phyloP scores from a whole-genome alignment of 169 alveolate genomes.

The Sarcocystis neurona region DNA sequence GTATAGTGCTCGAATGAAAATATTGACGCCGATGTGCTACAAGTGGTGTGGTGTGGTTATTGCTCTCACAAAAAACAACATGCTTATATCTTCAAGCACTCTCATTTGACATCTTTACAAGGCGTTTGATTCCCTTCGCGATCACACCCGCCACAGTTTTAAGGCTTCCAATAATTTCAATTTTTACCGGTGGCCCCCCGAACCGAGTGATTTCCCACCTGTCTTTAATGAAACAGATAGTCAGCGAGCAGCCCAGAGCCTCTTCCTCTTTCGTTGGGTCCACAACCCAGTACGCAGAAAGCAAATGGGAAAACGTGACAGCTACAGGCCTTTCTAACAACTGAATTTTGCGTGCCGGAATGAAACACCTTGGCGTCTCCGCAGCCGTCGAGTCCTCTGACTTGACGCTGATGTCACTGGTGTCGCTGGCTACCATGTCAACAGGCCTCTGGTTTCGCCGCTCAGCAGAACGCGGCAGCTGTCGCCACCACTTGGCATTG shows the following conservation, averaged over 20 bases:
- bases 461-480: neutral
- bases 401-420: too few relatives aligned
- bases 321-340: neutral
- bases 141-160: neutral
- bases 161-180: neutral
- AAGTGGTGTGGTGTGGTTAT: too few relatives aligned
- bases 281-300: neutral
- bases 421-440: neutral
- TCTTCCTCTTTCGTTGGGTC: constrained; percentile 24
- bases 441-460: neutral
- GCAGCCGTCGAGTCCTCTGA: too few relatives aligned
- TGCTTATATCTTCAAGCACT: too few relatives aligned
- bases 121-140: too few relatives aligned
- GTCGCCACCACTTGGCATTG: constrained; percentile 15
- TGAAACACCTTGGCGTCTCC: neutral
- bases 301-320: constrained; percentile 16
- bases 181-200: constrained; percentile 9
- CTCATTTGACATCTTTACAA: too few relatives aligned
- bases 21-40: too few relatives aligned
- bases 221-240: neutral
- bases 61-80: too few relatives aligned
- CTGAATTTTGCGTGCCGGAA: neutral
- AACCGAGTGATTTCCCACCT: neutral
- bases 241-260: neutral
- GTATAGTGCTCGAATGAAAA: too few relatives aligned